Evolutionary conservation across 2,329 filamentous ascomycete species (phyloP).

Genomic region (Monilinia laxa): DNA sequence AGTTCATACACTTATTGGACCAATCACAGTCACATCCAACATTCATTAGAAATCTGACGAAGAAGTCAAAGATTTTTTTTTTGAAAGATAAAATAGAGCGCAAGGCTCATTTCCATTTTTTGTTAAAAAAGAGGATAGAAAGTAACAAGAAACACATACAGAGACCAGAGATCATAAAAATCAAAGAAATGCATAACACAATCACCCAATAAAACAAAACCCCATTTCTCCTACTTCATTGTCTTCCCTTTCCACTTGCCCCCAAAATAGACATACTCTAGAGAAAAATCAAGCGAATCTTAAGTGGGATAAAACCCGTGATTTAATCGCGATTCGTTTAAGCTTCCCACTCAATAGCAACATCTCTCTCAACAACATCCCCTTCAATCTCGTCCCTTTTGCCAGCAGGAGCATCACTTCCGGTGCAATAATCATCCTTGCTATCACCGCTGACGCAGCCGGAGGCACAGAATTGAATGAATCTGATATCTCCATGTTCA

Average conservation of each 20-base stretch:
- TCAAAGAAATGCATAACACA: too few species aligned
- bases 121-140: too few species aligned
- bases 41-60: too few species aligned
- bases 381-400: constrained; percentile 4
- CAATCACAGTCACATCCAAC: too few species aligned
- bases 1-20: too few species aligned
- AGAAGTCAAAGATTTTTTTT: too few species aligned
- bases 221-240: not conserved
- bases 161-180: too few species aligned
- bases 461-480: constrained; percentile 6
- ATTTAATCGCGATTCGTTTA: not conserved
- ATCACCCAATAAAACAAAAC: not conserved
- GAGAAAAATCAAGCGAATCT: not conserved
- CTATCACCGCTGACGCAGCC: constrained; percentile 1
- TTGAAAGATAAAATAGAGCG: too few species aligned
- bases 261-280: not conserved
- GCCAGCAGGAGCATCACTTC: not conserved
- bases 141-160: too few species aligned
- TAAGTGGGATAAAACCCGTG: too few species aligned
- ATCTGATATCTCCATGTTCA: constrained; percentile 1
- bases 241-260: too few species aligned
- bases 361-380: not conserved
- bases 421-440: constrained; percentile 8
- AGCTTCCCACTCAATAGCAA: constrained; percentile 3
- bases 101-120: too few species aligned